These are phyloP conservation scores for Trypanosoma platydactyli DNA, from an alignment of 208 protist species.

Conservation along the genomic window DNA sequence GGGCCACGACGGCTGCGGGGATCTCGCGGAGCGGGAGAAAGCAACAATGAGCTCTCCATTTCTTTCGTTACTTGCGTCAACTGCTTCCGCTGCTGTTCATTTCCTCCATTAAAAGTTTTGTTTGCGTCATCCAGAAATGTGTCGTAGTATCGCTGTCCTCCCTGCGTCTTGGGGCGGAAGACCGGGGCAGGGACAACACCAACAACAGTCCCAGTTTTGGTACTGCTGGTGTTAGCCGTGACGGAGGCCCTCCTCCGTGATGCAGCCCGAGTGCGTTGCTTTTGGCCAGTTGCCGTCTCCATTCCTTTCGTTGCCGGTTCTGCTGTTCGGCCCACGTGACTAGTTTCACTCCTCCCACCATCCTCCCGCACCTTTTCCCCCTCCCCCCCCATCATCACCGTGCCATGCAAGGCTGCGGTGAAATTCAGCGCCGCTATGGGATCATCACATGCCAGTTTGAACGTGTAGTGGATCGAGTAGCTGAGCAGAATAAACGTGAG, in stretches of 20 bases:
- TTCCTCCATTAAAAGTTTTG: background rate
- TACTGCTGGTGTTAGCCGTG: no score
- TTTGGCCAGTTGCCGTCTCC: no score
- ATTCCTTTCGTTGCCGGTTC: no score
- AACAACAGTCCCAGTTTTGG: background rate
- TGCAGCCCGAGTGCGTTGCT: no score
- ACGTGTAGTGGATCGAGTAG: slow-evolving; percentile 25
- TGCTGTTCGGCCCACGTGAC: no score
- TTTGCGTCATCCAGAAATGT: background rate
- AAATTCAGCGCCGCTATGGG: background rate
- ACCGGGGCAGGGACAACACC: no score
- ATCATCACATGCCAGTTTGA: slow-evolving; percentile 12
- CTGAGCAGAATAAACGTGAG: slow-evolving; percentile 24
- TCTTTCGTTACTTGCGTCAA: background rate
- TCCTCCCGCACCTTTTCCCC: no score
- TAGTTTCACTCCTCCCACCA: no score
- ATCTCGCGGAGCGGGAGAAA: background rate
- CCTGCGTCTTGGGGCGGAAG: background rate
- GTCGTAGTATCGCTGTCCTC: slow-evolving; percentile 5
- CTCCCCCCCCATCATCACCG: no score
- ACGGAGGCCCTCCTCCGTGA: no score
- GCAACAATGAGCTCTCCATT: background rate
- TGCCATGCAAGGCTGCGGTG: background rate
- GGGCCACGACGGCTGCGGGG: background rate
- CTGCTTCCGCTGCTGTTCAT: background rate